A percentile compares a stretch with the other conserved stretches of the same genome.
phyloP scores from a whole-genome alignment of 169 alveolate genomes.

The Eimeria praecox region DNA sequence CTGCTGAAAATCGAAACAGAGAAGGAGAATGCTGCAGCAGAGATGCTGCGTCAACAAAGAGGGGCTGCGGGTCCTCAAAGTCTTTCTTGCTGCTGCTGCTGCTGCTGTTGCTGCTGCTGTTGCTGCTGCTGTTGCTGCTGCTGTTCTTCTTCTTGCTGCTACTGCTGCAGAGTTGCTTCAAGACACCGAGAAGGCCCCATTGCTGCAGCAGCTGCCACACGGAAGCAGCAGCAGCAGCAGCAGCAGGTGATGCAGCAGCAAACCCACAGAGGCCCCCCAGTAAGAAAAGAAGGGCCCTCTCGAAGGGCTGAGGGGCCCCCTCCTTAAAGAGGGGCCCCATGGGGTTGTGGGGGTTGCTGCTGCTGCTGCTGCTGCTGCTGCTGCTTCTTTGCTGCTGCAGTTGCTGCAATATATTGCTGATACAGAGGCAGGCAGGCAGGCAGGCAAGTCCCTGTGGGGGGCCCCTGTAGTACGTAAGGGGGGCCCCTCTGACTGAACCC shows the following conservation, averaged over 20 bases:
- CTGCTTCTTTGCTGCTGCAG: not conserved
- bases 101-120: slow-evolving; percentile 67
- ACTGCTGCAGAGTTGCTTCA: not conserved
- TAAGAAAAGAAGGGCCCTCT: slow-evolving; percentile 1
- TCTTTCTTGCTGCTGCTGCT: not conserved
- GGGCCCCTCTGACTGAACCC: not conserved
- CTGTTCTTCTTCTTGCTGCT: slow-evolving; percentile 6
- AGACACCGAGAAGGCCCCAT: not conserved
- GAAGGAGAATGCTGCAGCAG: slow-evolving; percentile 22
- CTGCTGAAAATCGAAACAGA: not conserved
- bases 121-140: slow-evolving; percentile 18
- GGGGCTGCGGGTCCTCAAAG: not conserved
- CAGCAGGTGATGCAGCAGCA: slow-evolving; percentile 30
- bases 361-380: slow-evolving; percentile 13
- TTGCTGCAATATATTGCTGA: not conserved
- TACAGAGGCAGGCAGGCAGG: no score
- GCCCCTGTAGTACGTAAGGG: not conserved
- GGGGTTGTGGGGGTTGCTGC: not conserved
- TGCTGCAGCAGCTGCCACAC: slow-evolving; percentile 23
- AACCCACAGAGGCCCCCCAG: slow-evolving; percentile 18
- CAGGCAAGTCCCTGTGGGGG: no score
- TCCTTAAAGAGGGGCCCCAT: not conserved
- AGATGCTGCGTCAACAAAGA: slow-evolving; percentile 2
- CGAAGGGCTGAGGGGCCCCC: not conserved
- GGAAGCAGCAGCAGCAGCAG: slow-evolving; percentile 56